These are phyloP conservation scores for Clathrus columnatus DNA, from an alignment of 768 basidiomycete species.

Conservation along the genomic window DNA sequence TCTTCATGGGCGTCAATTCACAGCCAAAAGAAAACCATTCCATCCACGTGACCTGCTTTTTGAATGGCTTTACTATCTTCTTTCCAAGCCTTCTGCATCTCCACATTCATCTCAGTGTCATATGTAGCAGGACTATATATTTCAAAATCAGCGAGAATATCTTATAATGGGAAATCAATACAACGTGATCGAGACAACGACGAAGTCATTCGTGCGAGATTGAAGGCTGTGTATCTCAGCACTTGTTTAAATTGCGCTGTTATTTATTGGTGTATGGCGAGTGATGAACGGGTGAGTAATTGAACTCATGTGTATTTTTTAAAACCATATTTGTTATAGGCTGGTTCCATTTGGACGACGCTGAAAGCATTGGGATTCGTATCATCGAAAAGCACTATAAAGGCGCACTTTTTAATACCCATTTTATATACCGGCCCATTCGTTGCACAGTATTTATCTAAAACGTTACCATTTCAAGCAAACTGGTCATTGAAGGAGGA, in stretches of 20 bases:
- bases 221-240: conserved; percentile 57
- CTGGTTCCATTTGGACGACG: conserved; percentile 34
- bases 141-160: conserved; percentile 53
- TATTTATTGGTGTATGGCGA: conserved; percentile 37
- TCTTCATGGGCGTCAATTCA: too few species aligned
- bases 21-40: too few species aligned
- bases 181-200: conserved; percentile 76
- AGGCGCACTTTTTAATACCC: conserved; percentile 58
- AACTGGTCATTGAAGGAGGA: conserved; percentile 36
- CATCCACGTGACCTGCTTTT: neutral
- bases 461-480: conserved; percentile 46
- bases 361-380: conserved; percentile 19
- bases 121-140: conserved; percentile 86
- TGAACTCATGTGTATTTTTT: neutral
- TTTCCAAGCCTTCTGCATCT: conserved; percentile 42
- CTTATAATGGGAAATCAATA: conserved; percentile 32
- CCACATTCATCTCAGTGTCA: conserved; percentile 47
- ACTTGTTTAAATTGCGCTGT: conserved; percentile 48
- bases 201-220: conserved; percentile 70
- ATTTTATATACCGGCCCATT: conserved; percentile 73
- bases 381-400: conserved; percentile 12
- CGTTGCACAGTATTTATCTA: conserved; percentile 41
- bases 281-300: conserved; percentile 15
- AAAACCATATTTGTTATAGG: conserved; percentile 22
- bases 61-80: neutral